Evolutionary conservation across 257 asterid genomes (phyloP).

Genomic region (Rehmannia glutinosa): DNA sequence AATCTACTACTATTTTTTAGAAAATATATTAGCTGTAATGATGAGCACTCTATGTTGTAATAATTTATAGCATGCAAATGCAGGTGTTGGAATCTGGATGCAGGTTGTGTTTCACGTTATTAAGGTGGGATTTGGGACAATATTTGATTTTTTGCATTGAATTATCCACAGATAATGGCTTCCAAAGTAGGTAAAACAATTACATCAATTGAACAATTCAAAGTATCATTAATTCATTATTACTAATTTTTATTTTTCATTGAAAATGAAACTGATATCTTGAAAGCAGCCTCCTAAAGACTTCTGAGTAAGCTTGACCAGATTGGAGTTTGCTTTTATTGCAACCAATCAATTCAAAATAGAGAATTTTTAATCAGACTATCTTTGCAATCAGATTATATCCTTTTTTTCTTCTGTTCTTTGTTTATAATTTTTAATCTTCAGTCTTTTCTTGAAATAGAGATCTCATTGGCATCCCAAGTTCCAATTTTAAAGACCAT

Average conservation of each 20-base stretch:
- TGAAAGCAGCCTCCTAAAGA: constrained; percentile 9
- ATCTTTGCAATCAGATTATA: too few species aligned
- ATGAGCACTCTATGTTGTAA: background rate
- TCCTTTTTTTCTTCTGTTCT: too few species aligned
- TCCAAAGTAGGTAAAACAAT: background rate
- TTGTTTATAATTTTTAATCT: too few species aligned
- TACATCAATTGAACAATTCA: background rate
- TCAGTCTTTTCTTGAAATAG: too few species aligned
- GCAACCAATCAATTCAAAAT: constrained; percentile 13
- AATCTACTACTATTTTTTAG: too few species aligned
- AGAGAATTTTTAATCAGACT: background rate
- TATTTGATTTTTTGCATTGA: background rate
- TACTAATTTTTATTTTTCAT: background rate
- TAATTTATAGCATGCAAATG: background rate
- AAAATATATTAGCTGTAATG: background rate
- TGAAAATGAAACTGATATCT: background rate
- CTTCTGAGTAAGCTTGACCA: too few species aligned
- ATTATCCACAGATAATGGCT: background rate
- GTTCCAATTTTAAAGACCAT: too few species aligned
- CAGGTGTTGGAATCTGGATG: background rate
- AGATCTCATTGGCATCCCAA: too few species aligned
- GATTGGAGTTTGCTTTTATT: background rate
- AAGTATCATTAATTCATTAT: too few species aligned
- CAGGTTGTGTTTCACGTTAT: too few species aligned
- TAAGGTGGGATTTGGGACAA: background rate